Evolutionary conservation across 768 basidiomycete genomes (phyloP), one percentile per base, ranked within the genome.

Genomic region (Calocera viscosa): DNA sequence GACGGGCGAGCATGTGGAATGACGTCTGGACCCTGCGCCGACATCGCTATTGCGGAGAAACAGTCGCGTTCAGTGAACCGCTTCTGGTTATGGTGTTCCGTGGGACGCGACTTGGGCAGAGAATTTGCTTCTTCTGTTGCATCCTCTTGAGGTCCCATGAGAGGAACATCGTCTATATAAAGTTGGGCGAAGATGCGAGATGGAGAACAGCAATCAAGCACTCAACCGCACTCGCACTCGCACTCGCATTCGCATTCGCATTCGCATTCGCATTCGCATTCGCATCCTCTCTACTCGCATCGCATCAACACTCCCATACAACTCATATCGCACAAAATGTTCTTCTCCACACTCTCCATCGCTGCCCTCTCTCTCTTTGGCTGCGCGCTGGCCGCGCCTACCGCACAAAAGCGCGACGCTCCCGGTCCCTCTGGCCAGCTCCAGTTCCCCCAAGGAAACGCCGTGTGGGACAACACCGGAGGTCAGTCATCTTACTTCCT

Each of bases 381-480:
- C 43, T 17, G 24, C 22, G 53, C 53, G 30, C 53, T 60, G 26
- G 53, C 53, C 53, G 30, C 30, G 53, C 53, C 53, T 10, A 32
- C 16, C 43, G 14, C 43, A 11, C 53, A 60, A 60, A 60, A 60
- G 53, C 53, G 53, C 26, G 53, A 60, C 30, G 53, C 14, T 16
- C 53, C 53, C 30, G 53, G 53, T 60, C 53, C 53, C 14, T 28
- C 26, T 30, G 53, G 53, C 53, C 5, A 11, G 2, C 53, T 60
- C 53, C 53, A 60, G 30, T 26, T 28, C 16, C 53, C 53, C 2
- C 53, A 60, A 32, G 53, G 53, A 10, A 32, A 32, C 53, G 53
- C 53, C 30, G 53, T 28, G 7, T 60, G 53, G 53, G 53, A 60
- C 53, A 60, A 60, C 53, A 60, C 53, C 10, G 30, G 53, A 28